Percentiles rank a stretch among this genome's conserved stretches.
Conservation (phyloP, 495 filamentous ascomycete species). For the Penicillium manginii region DNA sequence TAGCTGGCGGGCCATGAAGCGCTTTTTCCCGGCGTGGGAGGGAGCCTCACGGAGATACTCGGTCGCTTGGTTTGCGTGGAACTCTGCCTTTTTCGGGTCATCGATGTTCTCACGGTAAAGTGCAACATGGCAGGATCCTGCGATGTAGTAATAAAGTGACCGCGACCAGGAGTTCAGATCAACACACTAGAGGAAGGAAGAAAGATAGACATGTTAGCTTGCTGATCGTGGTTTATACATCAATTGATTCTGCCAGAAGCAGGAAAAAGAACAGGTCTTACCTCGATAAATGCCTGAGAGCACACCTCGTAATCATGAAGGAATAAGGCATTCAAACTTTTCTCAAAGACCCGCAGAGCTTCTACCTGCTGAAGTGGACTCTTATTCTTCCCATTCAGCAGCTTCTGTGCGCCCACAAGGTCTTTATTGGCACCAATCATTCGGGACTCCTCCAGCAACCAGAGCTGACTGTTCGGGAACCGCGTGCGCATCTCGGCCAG, state of each 20-base stretch:
- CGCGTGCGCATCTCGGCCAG: conserved; percentile 72
- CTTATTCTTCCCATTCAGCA: conserved; percentile 59
- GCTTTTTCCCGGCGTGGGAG: conserved; percentile 78
- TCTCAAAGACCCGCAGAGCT: conserved; percentile 81
- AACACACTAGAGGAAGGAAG: conserved; percentile 56
- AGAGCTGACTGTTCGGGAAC: conserved; percentile 83
- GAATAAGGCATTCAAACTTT: conserved; percentile 78
- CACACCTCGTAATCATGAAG: conserved; percentile 72
- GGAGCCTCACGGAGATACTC: conserved; percentile 74
- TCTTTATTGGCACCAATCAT: conserved; percentile 70
- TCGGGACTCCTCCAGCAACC: conserved; percentile 88
- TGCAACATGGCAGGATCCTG: conserved; percentile 75
- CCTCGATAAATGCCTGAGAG: conserved; percentile 71
- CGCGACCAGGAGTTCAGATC: conserved; percentile 92
- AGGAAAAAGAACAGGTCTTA: conserved; percentile 21
- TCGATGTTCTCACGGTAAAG: conserved; percentile 65
- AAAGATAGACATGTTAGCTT: background rate
- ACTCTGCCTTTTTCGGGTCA: conserved; percentile 54
- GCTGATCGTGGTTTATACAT: too few relatives aligned
- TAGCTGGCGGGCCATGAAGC: conserved; percentile 84
- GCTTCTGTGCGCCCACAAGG: conserved; percentile 67
- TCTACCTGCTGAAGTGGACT: conserved; percentile 85
- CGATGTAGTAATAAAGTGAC: conserved; percentile 87
- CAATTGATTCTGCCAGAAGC: background rate
- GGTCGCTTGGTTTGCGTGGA: conserved; percentile 66